phyloP scores from a whole-genome alignment of 192 early-diverging fungal genomes.

The Linnemannia hyalina region DNA sequence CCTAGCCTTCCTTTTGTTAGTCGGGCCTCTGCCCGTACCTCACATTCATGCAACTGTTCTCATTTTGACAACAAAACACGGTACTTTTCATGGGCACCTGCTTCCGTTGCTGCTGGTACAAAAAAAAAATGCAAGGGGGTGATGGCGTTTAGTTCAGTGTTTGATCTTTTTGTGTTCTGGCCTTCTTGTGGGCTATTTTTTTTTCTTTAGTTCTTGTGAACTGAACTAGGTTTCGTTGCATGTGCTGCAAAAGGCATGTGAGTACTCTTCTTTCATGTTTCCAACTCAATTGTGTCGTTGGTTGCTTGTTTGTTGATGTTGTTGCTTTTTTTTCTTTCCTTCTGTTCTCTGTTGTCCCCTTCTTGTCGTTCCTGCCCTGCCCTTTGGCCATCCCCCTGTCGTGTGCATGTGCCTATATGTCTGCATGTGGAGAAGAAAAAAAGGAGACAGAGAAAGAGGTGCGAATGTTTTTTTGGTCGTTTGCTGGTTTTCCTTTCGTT shows the following conservation, averaged over 20 bases:
- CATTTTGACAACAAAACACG: not conserved
- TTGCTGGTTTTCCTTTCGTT: not conserved
- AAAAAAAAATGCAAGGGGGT: not conserved
- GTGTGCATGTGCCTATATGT: not conserved
- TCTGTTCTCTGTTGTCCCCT: not conserved
- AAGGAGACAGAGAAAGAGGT: not conserved
- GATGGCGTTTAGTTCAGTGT: not conserved
- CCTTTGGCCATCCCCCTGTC: not conserved
- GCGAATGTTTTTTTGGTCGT: not conserved
- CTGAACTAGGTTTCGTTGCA: not conserved
- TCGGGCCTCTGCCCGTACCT: not conserved
- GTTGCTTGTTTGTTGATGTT: not conserved
- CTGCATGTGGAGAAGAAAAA: conserved; percentile 8
- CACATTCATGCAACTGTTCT: not conserved
- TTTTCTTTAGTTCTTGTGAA: not conserved
- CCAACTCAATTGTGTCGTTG: not conserved
- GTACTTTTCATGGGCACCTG: not conserved
- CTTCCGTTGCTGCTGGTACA: not conserved
- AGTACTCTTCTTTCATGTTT: not conserved
- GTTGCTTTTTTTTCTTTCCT: not conserved
- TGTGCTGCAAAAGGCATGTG: not conserved
- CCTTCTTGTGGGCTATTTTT: not conserved
- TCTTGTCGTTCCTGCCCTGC: not conserved
- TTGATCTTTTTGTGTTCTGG: not conserved
- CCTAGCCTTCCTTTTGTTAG: not conserved